phyloP scores from a whole-genome alignment of 345 rosid species.

The Eucalyptus tenuipes region DNA sequence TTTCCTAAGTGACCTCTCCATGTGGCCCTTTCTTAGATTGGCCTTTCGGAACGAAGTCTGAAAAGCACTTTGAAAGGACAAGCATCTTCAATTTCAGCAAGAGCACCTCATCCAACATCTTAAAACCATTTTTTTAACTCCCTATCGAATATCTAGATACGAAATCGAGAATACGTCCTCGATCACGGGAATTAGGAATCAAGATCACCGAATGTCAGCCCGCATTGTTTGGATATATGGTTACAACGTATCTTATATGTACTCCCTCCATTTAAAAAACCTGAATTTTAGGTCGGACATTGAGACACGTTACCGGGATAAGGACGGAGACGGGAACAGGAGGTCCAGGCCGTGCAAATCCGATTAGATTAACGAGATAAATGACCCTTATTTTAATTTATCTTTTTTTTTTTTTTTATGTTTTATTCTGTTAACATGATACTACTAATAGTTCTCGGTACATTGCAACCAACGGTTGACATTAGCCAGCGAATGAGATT shows the following conservation, averaged over 20 bases:
- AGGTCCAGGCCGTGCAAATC: background rate
- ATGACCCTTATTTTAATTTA: background rate
- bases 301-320: background rate
- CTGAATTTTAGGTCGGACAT: background rate
- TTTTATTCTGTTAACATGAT: background rate
- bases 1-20: background rate
- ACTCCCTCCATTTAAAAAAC: background rate
- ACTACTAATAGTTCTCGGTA: rapidly evolving
- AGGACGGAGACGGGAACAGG: background rate
- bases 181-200: background rate
- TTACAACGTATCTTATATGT: background rate
- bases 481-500: background rate
- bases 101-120: background rate
- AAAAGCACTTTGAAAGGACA: background rate
- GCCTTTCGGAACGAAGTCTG: background rate
- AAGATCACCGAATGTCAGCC: background rate
- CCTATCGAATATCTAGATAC: background rate
- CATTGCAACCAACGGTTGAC: background rate
- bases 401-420: rapidly evolving
- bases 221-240: background rate
- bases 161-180: background rate
- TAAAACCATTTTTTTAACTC: background rate
- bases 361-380: background rate
- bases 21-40: background rate
- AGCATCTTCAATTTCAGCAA: background rate